A percentile compares a stretch with the other conserved stretches of the same genome.
Conservation (phyloP, 331 rosid genomes). For the Saraca asoca region DNA sequence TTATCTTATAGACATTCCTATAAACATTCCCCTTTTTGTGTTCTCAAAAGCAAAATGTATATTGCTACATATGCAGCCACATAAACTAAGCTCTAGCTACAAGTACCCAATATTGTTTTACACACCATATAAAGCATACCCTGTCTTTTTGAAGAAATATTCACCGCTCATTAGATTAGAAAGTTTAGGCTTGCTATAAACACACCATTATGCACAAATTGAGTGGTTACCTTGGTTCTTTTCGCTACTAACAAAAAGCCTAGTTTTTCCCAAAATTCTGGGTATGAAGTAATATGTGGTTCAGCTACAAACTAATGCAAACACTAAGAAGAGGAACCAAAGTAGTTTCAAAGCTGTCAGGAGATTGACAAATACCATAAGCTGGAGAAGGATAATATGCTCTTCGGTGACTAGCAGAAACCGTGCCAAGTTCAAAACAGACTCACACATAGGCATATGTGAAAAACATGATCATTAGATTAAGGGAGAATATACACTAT, state of each 20-base stretch:
- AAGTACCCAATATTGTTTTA: too few species aligned
- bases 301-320: slow-evolving; percentile 10
- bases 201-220: slow-evolving; percentile 24
- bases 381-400: slow-evolving; percentile 13
- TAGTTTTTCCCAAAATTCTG: slow-evolving; percentile 19
- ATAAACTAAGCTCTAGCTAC: too few species aligned
- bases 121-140: too few species aligned
- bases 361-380: slow-evolving; percentile 21
- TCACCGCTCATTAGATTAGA: too few species aligned
- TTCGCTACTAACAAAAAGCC: too few species aligned
- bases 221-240: slow-evolving; percentile 15
- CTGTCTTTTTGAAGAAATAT: too few species aligned
- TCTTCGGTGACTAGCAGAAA: slow-evolving; percentile 9
- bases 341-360: slow-evolving; percentile 2
- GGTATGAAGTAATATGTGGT: slow-evolving; percentile 23
- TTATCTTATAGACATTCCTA: too few species aligned
- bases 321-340: background rate
- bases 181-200: too few species aligned
- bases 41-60: too few species aligned
- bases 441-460: background rate
- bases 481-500: slow-evolving; percentile 24
- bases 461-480: background rate
- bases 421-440: slow-evolving; percentile 2
- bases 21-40: too few species aligned
- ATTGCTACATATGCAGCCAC: too few species aligned